These are phyloP conservation scores for Penicillium coprophilum DNA, from an alignment of 495 filamentous ascomycete species.

Conservation along the genomic window DNA sequence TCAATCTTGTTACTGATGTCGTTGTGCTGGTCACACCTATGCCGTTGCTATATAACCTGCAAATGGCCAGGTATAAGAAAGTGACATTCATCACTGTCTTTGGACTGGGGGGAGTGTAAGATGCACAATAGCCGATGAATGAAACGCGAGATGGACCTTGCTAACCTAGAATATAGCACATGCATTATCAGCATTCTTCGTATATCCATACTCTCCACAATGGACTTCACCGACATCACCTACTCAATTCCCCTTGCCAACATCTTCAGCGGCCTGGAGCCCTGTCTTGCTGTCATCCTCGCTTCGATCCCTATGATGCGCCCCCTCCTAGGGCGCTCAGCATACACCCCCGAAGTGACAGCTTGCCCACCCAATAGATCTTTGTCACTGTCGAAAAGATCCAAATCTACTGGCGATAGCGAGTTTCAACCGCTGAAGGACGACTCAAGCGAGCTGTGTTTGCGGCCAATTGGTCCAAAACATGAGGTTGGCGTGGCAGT, in stretches of 20 bases:
- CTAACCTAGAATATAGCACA: not conserved
- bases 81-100: not conserved
- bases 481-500: constrained; percentile 1
- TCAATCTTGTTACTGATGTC: constrained; percentile 47
- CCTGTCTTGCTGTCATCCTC: constrained; percentile 24
- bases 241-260: constrained; percentile 16
- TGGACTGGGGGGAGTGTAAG: not conserved
- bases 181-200: constrained; percentile 3
- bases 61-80: not conserved
- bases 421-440: not conserved
- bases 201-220: not conserved
- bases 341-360: not conserved
- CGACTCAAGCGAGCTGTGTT: not conserved
- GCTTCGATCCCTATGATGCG: constrained; percentile 26
- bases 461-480: not conserved
- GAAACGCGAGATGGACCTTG: not conserved
- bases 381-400: not conserved
- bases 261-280: constrained; percentile 25
- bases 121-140: not conserved
- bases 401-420: not conserved
- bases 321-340: constrained; percentile 15
- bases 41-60: constrained; percentile 14
- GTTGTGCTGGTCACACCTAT: constrained; percentile 39
- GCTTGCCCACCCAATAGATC: not conserved
- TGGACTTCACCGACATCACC: not conserved